Conservation (phyloP, 495 filamentous ascomycete genomes). For the Neurospora sp. region DNA sequence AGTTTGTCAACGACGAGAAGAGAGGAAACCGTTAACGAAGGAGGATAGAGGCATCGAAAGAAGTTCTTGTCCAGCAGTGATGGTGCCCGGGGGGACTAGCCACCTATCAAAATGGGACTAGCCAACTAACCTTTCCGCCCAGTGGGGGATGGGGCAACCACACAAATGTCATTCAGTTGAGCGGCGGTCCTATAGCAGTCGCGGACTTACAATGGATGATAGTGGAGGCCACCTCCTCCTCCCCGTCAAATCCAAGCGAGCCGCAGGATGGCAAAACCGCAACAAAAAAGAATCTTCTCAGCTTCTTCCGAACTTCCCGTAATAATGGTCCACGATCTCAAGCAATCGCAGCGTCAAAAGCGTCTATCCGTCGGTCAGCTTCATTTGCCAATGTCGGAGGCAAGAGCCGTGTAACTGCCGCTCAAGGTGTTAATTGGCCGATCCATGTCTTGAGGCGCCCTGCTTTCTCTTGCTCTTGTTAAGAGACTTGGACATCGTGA, state of each 20-base stretch:
- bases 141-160: neutral
- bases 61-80: too few species aligned
- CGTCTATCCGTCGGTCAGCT: neutral
- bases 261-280: neutral
- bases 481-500: neutral
- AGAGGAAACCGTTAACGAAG: too few species aligned
- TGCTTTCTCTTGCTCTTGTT: neutral
- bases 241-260: neutral
- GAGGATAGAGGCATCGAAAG: too few species aligned
- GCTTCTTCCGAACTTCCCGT: neutral
- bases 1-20: too few species aligned
- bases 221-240: neutral
- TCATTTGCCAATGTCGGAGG: neutral
- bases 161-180: neutral
- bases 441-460: neutral
- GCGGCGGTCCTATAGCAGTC: neutral
- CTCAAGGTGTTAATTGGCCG: neutral
- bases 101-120: too few species aligned
- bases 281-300: neutral
- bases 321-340: neutral
- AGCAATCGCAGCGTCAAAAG: neutral
- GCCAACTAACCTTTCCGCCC: too few species aligned
- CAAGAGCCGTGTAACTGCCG: neutral
- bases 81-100: too few species aligned
- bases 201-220: neutral